Percentiles rank a stretch among this genome's conserved stretches.
phyloP scores from a whole-genome alignment of 768 basidiomycete species.

The Calocybe cyanea region DNA sequence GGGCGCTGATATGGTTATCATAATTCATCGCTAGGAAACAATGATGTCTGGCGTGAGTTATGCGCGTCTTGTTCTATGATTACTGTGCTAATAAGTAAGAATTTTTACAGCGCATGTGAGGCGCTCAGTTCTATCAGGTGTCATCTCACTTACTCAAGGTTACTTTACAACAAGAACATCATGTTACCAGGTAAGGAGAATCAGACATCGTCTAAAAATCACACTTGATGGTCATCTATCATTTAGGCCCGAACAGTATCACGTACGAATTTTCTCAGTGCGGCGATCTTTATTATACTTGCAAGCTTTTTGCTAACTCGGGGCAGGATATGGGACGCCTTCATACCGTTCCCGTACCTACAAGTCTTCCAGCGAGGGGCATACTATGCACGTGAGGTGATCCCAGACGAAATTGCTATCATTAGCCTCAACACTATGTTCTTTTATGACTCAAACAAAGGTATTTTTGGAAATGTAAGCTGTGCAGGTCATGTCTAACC shows the following conservation, averaged over 20 bases:
- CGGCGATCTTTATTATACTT: conserved; percentile 22
- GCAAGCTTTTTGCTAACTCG: conserved; percentile 6
- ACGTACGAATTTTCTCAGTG: conserved; percentile 69
- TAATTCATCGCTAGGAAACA: conserved; percentile 59
- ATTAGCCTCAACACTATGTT: conserved; percentile 89
- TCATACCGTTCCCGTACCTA: conserved; percentile 74
- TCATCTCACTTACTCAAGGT: conserved; percentile 12
- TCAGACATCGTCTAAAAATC: conserved; percentile 3
- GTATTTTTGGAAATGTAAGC: conserved; percentile 30
- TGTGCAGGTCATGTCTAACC: conserved; percentile 10
- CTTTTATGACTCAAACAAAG: conserved; percentile 88
- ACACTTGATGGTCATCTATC: conserved; percentile 10
- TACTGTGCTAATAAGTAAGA: conserved; percentile 11
- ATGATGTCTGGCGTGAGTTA: conserved; percentile 83
- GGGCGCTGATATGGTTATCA: neutral
- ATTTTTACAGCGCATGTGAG: conserved; percentile 53
- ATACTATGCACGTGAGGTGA: conserved; percentile 78
- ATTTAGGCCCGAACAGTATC: conserved; percentile 61
- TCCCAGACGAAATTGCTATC: conserved; percentile 70
- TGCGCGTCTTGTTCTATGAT: conserved; percentile 1
- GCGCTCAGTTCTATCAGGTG: conserved; percentile 11
- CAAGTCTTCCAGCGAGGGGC: conserved; percentile 88
- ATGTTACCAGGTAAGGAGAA: conserved; percentile 51
- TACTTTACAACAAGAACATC: conserved; percentile 48
- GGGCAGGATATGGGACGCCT: conserved; percentile 71